A percentile compares a stretch with the other conserved stretches of the same genome.
Evolutionary conservation across 2,329 filamentous ascomycete species (phyloP).

Genomic region (Aspergillus sp.): DNA sequence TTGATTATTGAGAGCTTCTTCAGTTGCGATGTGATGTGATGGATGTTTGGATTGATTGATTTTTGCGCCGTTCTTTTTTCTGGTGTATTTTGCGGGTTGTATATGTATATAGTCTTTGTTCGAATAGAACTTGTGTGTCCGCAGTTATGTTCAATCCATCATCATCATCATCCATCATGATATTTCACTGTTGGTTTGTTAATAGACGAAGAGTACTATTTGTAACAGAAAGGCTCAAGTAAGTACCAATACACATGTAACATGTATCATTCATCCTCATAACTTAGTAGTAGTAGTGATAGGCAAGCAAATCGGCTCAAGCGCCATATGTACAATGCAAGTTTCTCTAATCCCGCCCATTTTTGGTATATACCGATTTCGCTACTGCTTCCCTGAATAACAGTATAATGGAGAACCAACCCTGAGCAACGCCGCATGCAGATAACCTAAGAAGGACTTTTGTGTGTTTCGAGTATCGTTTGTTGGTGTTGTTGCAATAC

Average conservation of each 20-base stretch:
- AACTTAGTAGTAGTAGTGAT: neutral
- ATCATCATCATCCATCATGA: no score
- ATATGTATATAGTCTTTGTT: conserved; percentile 21
- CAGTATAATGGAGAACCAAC: neutral
- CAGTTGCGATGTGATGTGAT: no score
- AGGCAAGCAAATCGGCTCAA: neutral
- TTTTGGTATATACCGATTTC: conserved; percentile 1
- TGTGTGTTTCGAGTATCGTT: neutral
- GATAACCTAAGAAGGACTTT: neutral
- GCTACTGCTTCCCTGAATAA: neutral
- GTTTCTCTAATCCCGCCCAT: neutral
- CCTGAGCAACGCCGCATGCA: neutral
- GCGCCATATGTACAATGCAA: conserved; percentile 4
- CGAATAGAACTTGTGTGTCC: conserved; percentile 13
- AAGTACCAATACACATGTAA: neutral
- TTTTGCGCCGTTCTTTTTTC: neutral
- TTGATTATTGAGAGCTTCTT: neutral
- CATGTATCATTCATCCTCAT: neutral
- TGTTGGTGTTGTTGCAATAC: neutral
- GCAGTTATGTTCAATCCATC: neutral
- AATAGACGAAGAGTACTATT: neutral
- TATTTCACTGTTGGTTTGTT: no score
- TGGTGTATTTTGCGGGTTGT: conserved; percentile 15
- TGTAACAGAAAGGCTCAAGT: no score
- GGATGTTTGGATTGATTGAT: neutral